Conservation (phyloP, 176 grass and related monocot genomes). For the Poa pratensis region DNA sequence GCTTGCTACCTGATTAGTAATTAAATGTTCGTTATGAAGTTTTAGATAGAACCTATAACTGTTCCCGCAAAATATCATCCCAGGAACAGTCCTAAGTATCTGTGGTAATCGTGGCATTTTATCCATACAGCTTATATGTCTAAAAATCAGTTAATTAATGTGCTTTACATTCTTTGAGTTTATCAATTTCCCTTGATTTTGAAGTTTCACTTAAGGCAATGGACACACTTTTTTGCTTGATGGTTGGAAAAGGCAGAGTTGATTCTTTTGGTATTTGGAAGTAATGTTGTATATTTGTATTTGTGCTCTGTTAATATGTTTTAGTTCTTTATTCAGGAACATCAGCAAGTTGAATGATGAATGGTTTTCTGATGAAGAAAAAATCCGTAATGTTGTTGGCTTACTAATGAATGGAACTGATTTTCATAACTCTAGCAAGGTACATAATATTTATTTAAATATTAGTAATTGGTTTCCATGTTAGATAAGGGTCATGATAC, state of each 20-base stretch:
- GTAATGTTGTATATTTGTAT: background rate
- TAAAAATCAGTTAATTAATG: background rate
- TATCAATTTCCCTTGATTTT: background rate
- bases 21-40: background rate
- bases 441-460: conserved; percentile 39
- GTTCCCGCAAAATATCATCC: background rate
- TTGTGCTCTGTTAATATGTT: conserved; percentile 10
- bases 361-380: conserved; percentile 88
- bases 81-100: background rate
- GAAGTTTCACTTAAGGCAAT: conserved; percentile 8
- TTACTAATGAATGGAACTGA: conserved; percentile 56
- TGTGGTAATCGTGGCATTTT: background rate
- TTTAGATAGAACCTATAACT: conserved; percentile 17
- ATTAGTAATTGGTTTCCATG: conserved; percentile 9
- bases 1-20: background rate
- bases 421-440: conserved; percentile 45
- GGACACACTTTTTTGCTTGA: background rate
- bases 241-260: conserved; percentile 23
- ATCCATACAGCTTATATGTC: background rate
- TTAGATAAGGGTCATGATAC: background rate
- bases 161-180: background rate
- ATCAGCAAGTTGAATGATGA: conserved; percentile 71
- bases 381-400: conserved; percentile 67
- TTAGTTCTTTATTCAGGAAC: conserved; percentile 57
- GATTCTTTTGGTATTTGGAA: conserved; percentile 7